phyloP scores from a whole-genome alignment of 2,329 filamentous ascomycete species.

The Arthrinium phaeospermum region DNA sequence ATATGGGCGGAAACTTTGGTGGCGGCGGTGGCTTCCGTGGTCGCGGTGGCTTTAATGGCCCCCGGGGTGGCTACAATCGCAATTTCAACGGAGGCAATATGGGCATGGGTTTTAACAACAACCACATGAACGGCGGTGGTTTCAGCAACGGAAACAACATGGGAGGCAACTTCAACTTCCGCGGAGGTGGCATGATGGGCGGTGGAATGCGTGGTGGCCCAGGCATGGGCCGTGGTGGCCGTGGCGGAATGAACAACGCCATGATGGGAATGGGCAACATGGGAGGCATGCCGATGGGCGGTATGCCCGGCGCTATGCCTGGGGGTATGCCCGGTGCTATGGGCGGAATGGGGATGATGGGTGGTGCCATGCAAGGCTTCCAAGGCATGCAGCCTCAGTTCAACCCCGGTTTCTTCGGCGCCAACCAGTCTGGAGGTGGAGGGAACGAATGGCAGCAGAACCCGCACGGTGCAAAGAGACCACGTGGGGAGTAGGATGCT shows the following conservation, averaged over 20 bases:
- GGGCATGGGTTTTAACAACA: constrained; percentile 38
- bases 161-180: constrained; percentile 38
- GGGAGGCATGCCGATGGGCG: constrained; percentile 20
- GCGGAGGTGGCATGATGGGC: constrained; percentile 40
- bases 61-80: constrained; percentile 39
- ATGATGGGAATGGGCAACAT: constrained; percentile 34
- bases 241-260: constrained; percentile 37
- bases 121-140: constrained; percentile 34
- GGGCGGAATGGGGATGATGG: constrained; percentile 28
- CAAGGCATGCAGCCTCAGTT: constrained; percentile 38
- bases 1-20: constrained; percentile 34
- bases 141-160: constrained; percentile 37
- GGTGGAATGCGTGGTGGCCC: constrained; percentile 38
- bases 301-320: constrained; percentile 24
- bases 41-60: constrained; percentile 38
- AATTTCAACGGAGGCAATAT: constrained; percentile 38
- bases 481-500: constrained; percentile 36
- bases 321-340: constrained; percentile 27
- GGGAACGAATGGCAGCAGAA: constrained; percentile 42
- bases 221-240: constrained; percentile 39
- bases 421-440: constrained; percentile 38
- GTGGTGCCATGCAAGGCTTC: constrained; percentile 29
- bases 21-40: constrained; percentile 35
- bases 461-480: constrained; percentile 41
- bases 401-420: constrained; percentile 41